Conservation (phyloP, 2,329 filamentous ascomycete species). For the Aspergillus eucalypticola region DNA sequence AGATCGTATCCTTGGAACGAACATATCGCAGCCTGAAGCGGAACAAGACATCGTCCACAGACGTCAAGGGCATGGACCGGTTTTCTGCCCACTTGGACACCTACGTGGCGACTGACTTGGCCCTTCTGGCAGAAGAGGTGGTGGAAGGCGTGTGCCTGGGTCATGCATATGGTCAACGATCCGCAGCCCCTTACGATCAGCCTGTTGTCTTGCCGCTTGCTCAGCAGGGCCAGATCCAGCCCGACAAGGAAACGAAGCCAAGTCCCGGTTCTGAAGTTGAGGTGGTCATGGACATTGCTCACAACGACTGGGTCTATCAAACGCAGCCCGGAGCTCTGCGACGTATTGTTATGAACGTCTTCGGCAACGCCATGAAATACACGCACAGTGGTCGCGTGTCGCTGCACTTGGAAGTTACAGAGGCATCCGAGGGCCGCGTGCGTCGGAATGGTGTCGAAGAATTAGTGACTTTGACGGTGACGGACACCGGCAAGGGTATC, state of each 20-base stretch:
- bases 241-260: slow-evolving; percentile 2
- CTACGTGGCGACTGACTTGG: slow-evolving; percentile 44
- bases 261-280: slow-evolving; percentile 37
- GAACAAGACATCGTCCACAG: slow-evolving; percentile 27
- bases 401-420: slow-evolving; percentile 40
- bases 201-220: slow-evolving; percentile 23
- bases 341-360: slow-evolving; percentile 63
- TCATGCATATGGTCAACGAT: slow-evolving; percentile 44
- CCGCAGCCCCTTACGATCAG: slow-evolving; percentile 26
- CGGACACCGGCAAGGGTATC: slow-evolving; percentile 68
- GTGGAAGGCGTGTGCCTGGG: slow-evolving; percentile 57
- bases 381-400: slow-evolving; percentile 56
- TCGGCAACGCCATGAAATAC: slow-evolving; percentile 65
- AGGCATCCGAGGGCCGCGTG: slow-evolving; percentile 32
- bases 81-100: slow-evolving; percentile 37
- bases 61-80: slow-evolving; percentile 32
- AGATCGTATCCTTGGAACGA: slow-evolving; percentile 48
- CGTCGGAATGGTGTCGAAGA: slow-evolving; percentile 36
- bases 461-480: slow-evolving; percentile 50
- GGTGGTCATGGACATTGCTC: slow-evolving; percentile 56
- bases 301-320: slow-evolving; percentile 54
- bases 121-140: slow-evolving; percentile 54
- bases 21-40: slow-evolving; percentile 38
- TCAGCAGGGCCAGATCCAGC: slow-evolving; percentile 1
- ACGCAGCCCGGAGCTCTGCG: slow-evolving; percentile 57